Evolutionary conservation across 805 yeast species (phyloP), one percentile per base, ranked within the genome.

Genomic region (Torulaspora franciscae): DNA sequence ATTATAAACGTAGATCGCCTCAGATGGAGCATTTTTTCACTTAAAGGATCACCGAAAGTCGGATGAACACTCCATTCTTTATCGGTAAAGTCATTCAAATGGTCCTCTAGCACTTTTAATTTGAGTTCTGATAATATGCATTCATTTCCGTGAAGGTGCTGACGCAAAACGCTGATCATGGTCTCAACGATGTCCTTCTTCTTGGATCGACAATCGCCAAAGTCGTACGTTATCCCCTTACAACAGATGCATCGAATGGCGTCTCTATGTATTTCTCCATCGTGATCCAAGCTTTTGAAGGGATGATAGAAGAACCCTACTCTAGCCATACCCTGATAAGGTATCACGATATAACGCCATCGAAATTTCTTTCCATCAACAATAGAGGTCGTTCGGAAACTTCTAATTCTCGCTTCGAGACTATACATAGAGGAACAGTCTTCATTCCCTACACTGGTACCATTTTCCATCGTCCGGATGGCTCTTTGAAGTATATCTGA

Each of bases 341-440:
- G 64, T n/a, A 63, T 60, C 8, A 59, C 60, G 14, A 52, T 56
- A 26, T 55, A 59, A 32, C 65, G 55, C 67, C 67, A 63, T 46
- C 56, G 51, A 19, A 46, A 54, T 36, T 51, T 50, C 41, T 56
- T 59, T 7, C 54, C 58, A 25, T 51, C 47, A 7, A 54, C 43
- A 9, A 43, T 37, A 6, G 40, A 37, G 3, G 55, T 50, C 10
- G 42, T 50, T 25, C 45, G 45, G 27, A 56, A 56, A 24, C 54
- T 49, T 28, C 36, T 40, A 8, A 52, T 35, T 13, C 58, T 46
- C 11, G 45, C 42, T 23, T 50, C 49, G n/a, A 50, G 41, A 17
- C 35, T 42, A 22, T 38, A 38, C 51, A 48, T 44, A n/a, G 23
- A 3, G 9, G 42, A 39, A 6, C 35, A 40, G 13, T 34, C 44